Evolutionary conservation across 805 yeast species (phyloP), one percentile per base, ranked within the genome.

Genomic region (Ogataea nonfermentans): DNA sequence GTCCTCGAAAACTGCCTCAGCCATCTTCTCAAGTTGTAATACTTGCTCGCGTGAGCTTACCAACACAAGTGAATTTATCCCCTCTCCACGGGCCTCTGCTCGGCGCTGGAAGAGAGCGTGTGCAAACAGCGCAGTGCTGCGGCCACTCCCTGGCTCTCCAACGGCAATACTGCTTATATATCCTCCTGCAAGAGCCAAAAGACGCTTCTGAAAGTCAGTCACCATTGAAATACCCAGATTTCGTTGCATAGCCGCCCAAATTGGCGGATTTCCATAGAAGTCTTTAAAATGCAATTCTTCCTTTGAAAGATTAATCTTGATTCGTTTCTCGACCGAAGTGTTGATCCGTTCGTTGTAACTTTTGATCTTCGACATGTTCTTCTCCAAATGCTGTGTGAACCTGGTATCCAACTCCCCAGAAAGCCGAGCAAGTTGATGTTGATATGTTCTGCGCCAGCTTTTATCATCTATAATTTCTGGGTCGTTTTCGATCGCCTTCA

Each of bases 71-170:
- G 59, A 53, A 24, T 53, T 47, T 13, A 61, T 57, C 3, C 63
- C 62, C 9, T 41, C 41, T 1, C 59, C 61, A 26, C 60, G 47
- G 4, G 45, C 46, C 1, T 35, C 25, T 6, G 52, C 40, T 33
- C 64, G 45, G 29, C 49, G 52, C 5, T 51, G 30, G 19, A 47
- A 43, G 26, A 65, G 42, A 2, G 62, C 60, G 19, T 62, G 52
- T 9, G 52, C 24, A 6, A 63, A 27, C 10, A 62, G 13, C 1
- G 61, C 47, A n/a, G 53, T 27, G 1, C 64, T 50, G 25, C 48
- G 50, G 10, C 70, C 70, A 13, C 53, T 44, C 1, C 67, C 67
- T 11, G 51, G 55, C 3, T 57, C 55, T 4, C 59, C 60, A 16
- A 59, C 54, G 1, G 65, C 59, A 1, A 64, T 37, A 2, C 66